Evolutionary conservation across 495 filamentous ascomycete genomes (phyloP).

Genomic region (Trichoderma asperelloides): DNA sequence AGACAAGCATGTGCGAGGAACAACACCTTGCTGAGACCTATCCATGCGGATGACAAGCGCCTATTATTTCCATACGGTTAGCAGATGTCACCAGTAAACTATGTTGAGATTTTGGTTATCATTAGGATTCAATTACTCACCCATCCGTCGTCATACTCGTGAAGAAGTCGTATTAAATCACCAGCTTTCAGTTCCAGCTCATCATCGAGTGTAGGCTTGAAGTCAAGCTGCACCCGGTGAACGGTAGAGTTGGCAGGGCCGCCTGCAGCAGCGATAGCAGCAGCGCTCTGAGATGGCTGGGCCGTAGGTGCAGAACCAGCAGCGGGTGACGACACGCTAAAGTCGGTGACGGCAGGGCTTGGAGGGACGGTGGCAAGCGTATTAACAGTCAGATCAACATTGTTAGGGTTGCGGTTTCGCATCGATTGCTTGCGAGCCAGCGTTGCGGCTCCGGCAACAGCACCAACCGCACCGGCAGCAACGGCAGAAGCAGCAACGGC

Average conservation of each 20-base stretch:
- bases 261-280: conserved; percentile 46
- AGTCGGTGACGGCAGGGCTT: conserved; percentile 53
- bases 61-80: conserved; percentile 42
- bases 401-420: conserved; percentile 32
- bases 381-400: conserved; percentile 42
- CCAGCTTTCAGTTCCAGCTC: conserved; percentile 75
- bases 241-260: conserved; percentile 50
- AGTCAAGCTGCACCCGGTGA: conserved; percentile 92
- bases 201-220: conserved; percentile 85
- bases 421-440: conserved; percentile 38
- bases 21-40: conserved; percentile 84
- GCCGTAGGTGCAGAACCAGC: conserved; percentile 33
- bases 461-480: conserved; percentile 22
- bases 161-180: conserved; percentile 75
- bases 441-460: conserved; percentile 24
- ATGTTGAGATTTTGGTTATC: conserved; percentile 11
- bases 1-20: conserved; percentile 87
- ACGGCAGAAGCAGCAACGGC: conserved; percentile 33
- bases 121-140: conserved; percentile 38
- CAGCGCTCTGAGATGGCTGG: conserved; percentile 33
- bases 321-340: conserved; percentile 43
- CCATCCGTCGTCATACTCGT: conserved; percentile 99
- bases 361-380: conserved; percentile 28
- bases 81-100: neutral
- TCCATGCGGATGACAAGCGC: conserved; percentile 88